Evolutionary conservation across 257 asterid genomes (phyloP).

Genomic region (Solanum acaule): DNA sequence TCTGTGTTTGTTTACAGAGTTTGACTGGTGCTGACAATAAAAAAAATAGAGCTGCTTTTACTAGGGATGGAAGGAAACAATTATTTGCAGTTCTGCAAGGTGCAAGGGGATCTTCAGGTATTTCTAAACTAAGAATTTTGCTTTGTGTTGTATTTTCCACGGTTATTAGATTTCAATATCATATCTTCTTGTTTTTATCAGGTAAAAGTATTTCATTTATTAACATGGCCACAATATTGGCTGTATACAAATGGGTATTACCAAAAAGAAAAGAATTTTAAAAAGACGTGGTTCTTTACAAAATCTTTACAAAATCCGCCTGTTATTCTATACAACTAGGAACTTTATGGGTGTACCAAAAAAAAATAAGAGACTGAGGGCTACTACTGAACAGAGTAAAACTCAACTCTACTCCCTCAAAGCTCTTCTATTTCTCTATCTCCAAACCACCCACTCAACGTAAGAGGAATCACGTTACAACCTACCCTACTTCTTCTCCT

Average conservation of each 20-base stretch:
- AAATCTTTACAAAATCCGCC: not conserved
- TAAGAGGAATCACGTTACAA: not conserved
- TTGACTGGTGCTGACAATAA: constrained; percentile 70
- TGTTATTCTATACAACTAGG: not conserved
- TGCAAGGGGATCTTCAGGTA: constrained; percentile 99
- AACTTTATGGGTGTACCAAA: not conserved
- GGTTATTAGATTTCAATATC: constrained; percentile 1
- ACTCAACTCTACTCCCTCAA: not conserved
- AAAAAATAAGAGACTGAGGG: not conserved
- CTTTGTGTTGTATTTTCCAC: not conserved
- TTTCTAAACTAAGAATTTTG: not conserved
- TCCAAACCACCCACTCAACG: not conserved
- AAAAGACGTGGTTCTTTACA: not conserved
- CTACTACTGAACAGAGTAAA: not conserved
- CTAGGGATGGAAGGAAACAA: constrained; percentile 95
- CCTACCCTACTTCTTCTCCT: not conserved
- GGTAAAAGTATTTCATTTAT: not conserved
- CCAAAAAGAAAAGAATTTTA: not conserved
- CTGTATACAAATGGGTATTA: not conserved
- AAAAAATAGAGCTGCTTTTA: constrained; percentile 79
- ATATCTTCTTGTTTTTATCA: not conserved
- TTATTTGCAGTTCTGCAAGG: constrained; percentile 95
- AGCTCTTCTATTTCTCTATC: not conserved
- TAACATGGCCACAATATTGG: not conserved
- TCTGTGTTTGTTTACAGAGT: constrained; percentile 43